These are phyloP conservation scores for Cryoendolithus antarcticus DNA, from an alignment of 2,329 filamentous ascomycete species.

Conservation along the genomic window DNA sequence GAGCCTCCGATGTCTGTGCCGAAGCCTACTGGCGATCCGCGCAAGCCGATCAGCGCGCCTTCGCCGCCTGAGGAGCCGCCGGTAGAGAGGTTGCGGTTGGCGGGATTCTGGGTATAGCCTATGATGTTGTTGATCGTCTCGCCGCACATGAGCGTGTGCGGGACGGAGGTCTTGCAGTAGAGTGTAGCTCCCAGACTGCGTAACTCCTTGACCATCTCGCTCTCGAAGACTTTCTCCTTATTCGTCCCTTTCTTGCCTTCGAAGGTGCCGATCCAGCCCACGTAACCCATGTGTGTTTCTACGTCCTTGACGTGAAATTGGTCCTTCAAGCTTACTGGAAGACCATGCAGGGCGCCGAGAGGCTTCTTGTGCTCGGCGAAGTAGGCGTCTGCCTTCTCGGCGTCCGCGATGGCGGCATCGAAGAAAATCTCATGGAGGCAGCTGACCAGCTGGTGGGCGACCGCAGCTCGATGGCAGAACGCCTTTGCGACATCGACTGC, in stretches of 20 bases:
- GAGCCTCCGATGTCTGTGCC: slow-evolving; percentile 46
- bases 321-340: slow-evolving; percentile 38
- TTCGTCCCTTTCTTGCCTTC: slow-evolving; percentile 41
- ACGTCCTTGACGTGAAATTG: slow-evolving; percentile 36
- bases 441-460: slow-evolving; percentile 38
- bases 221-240: slow-evolving; percentile 41
- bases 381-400: slow-evolving; percentile 30
- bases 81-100: slow-evolving; percentile 40
- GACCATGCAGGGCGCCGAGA: slow-evolving; percentile 35
- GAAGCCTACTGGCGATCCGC: slow-evolving; percentile 43
- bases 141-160: slow-evolving; percentile 44
- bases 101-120: slow-evolving; percentile 45
- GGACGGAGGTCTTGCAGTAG: slow-evolving; percentile 46
- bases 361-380: slow-evolving; percentile 24
- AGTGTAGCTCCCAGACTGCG: slow-evolving; percentile 41
- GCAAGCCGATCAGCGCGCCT: slow-evolving; percentile 42
- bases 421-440: slow-evolving; percentile 39
- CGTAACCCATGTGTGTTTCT: slow-evolving; percentile 43
- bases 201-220: slow-evolving; percentile 45
- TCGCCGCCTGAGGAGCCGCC: slow-evolving; percentile 51
- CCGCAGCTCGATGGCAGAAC: slow-evolving; percentile 23
- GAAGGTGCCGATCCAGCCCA: slow-evolving; percentile 53
- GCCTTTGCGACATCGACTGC: slow-evolving; percentile 43
- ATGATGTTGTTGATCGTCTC: slow-evolving; percentile 53
- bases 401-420: slow-evolving; percentile 31